These are phyloP conservation scores for Aspergillus intermedius DNA, from an alignment of 2,329 filamentous ascomycete species.

Conservation along the genomic window DNA sequence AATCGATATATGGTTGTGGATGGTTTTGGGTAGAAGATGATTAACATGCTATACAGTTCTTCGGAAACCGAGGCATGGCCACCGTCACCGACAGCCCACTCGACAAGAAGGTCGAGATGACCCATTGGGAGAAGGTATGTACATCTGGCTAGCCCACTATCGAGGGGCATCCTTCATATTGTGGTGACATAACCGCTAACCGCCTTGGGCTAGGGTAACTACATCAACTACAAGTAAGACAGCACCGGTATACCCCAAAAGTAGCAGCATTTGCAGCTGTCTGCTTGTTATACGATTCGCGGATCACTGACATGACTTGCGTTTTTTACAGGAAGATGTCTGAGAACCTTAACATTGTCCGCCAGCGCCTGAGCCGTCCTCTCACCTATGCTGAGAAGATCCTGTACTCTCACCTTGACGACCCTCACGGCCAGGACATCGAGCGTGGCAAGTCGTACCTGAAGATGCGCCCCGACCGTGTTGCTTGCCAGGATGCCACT, in stretches of 20 bases:
- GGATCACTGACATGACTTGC: conserved; percentile 16
- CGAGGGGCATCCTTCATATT: neutral
- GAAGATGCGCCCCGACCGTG: conserved; percentile 92
- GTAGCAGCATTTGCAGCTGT: neutral
- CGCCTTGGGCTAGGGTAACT: conserved; percentile 56
- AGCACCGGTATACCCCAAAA: neutral
- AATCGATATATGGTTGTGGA: neutral
- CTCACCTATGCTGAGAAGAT: conserved; percentile 98
- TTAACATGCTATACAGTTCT: conserved; percentile 47
- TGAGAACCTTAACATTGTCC: conserved; percentile 90
- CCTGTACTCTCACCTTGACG: conserved; percentile 96
- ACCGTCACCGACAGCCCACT: conserved; percentile 80
- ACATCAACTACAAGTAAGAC: conserved; percentile 81
- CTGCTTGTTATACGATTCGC: neutral
- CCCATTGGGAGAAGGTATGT: conserved; percentile 77
- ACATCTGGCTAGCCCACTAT: conserved; percentile 1
- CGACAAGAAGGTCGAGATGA: conserved; percentile 95
- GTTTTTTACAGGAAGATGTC: conserved; percentile 75
- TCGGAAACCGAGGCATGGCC: conserved; percentile 65
- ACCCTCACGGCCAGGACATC: conserved; percentile 92
- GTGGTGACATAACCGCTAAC: conserved; percentile 17
- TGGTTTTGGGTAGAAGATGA: conserved; percentile 1
- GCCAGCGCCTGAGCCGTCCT: conserved; percentile 80
- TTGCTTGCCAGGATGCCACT: conserved; percentile 98
- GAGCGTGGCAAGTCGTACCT: conserved; percentile 93